Evolutionary conservation across 495 filamentous ascomycete species (phyloP).

Genomic region (Penicillium cosmopolitanum): DNA sequence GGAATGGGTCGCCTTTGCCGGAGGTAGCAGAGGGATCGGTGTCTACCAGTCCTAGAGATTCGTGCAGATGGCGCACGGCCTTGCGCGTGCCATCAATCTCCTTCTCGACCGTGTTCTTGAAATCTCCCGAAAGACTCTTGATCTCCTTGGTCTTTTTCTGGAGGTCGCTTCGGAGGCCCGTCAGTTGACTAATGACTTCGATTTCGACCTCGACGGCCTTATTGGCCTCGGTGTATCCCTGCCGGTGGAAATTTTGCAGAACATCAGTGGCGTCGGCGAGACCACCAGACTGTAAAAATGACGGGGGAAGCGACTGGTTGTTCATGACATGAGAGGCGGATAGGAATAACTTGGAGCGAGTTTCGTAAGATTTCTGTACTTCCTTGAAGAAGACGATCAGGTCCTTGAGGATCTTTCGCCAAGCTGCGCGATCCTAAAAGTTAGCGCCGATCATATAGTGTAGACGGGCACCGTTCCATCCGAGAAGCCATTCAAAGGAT

Average conservation of each 20-base stretch:
- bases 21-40: constrained; percentile 71
- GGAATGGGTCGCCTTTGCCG: constrained; percentile 89
- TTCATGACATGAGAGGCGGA: constrained; percentile 85
- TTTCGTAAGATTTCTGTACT: constrained; percentile 87
- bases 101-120: constrained; percentile 76
- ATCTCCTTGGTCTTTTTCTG: constrained; percentile 98
- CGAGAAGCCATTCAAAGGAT: background rate
- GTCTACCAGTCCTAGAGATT: constrained; percentile 76
- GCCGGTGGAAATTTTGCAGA: constrained; percentile 79
- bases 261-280: constrained; percentile 84
- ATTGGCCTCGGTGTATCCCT: constrained; percentile 77
- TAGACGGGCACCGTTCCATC: background rate
- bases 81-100: constrained; percentile 59
- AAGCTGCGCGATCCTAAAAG: constrained; percentile 57
- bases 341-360: constrained; percentile 76
- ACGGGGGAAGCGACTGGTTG: constrained; percentile 70
- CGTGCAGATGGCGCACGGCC: constrained; percentile 77
- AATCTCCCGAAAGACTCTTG: constrained; percentile 86
- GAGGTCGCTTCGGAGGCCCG: constrained; percentile 82
- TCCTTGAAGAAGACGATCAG: constrained; percentile 94
- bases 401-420: constrained; percentile 94
- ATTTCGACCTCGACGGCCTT: constrained; percentile 89
- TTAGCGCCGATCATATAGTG: constrained; percentile 25
- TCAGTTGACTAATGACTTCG: constrained; percentile 86
- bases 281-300: constrained; percentile 77